Conservation (phyloP, 768 basidiomycete species). For the Sporobolomyces roseus region DNA sequence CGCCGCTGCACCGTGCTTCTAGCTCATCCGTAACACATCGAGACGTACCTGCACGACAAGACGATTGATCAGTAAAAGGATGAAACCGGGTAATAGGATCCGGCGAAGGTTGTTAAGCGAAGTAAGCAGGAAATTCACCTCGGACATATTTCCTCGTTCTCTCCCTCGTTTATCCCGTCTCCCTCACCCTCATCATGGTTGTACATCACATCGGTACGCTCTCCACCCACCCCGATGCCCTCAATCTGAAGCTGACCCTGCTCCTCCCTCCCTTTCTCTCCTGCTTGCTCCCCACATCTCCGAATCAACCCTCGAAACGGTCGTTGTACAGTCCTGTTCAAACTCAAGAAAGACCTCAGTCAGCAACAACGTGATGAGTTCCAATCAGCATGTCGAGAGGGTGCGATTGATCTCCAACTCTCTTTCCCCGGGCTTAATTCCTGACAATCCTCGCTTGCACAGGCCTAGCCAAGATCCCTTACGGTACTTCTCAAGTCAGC, state of each 20-base stretch:
- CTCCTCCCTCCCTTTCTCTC: not conserved
- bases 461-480: slow-evolving; percentile 35
- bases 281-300: not conserved
- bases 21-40: too few relatives aligned
- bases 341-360: slow-evolving; percentile 35
- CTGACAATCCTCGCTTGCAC: not conserved
- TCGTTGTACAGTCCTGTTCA: slow-evolving; percentile 39
- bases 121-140: not conserved
- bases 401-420: not conserved
- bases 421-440: not conserved
- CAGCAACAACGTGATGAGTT: slow-evolving; percentile 27
- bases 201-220: slow-evolving; percentile 37
- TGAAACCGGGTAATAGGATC: not conserved
- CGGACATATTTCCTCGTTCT: not conserved
- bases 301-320: not conserved
- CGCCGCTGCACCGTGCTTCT: too few relatives aligned
- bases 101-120: too few relatives aligned
- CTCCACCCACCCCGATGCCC: too few relatives aligned
- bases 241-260: too few relatives aligned
- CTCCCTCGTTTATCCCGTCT: not conserved
- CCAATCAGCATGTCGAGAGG: slow-evolving; percentile 29
- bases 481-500: slow-evolving; percentile 23
- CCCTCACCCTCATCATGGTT: slow-evolving; percentile 7
- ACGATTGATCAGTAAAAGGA: too few relatives aligned
- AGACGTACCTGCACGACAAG: too few relatives aligned